phyloP scores from a whole-genome alignment of 495 filamentous ascomycete species.

The Penicillium tannophilum region DNA sequence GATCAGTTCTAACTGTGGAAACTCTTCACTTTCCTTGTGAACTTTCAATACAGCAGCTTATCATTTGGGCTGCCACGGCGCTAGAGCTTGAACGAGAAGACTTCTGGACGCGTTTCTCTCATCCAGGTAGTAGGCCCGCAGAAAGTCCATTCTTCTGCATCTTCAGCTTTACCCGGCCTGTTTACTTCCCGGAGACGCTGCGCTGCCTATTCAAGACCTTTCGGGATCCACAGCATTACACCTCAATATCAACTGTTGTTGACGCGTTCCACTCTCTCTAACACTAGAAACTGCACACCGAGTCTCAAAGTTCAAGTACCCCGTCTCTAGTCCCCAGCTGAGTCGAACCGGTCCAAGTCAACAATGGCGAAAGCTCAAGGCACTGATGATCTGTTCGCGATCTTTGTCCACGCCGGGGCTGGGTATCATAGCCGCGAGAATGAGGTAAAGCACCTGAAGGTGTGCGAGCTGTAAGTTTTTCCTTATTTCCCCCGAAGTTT shows the following conservation, averaged over 20 bases:
- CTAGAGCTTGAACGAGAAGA: too few relatives aligned
- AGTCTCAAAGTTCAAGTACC: background rate
- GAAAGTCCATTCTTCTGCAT: too few relatives aligned
- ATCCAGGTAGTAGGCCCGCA: too few relatives aligned
- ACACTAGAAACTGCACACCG: background rate
- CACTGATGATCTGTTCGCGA: conserved; percentile 59
- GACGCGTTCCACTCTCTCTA: background rate
- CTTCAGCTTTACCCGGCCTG: too few relatives aligned
- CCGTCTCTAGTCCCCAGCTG: background rate
- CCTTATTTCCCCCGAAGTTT: background rate
- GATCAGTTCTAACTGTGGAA: too few relatives aligned
- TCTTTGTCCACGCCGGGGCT: conserved; percentile 94
- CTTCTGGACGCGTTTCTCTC: too few relatives aligned
- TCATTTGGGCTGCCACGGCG: too few relatives aligned
- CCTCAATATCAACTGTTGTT: background rate
- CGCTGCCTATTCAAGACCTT: background rate
- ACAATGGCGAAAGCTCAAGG: background rate
- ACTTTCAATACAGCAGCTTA: too few relatives aligned
- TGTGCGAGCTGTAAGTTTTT: conserved; percentile 78
- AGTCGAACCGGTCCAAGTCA: background rate
- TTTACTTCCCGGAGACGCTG: too few relatives aligned
- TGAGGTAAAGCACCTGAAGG: conserved; percentile 77
- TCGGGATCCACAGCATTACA: background rate
- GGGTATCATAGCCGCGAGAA: conserved; percentile 90
- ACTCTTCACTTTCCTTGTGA: too few relatives aligned